phyloP scores from a whole-genome alignment of 2,329 filamentous ascomycete genomes.

The Paradendryphiella salina region DNA sequence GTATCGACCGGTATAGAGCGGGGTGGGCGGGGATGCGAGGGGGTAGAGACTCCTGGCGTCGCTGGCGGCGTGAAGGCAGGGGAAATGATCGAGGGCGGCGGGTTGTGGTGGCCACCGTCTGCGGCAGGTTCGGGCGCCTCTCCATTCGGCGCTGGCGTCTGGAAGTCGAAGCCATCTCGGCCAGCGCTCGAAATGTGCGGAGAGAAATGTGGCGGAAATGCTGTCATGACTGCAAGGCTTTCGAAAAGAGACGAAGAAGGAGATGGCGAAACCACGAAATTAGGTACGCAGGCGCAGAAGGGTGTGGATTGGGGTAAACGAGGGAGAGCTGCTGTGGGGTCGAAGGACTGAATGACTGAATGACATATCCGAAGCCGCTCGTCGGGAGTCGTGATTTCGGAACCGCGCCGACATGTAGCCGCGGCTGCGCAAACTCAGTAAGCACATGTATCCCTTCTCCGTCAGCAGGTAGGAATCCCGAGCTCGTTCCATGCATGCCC shows the following conservation, averaged over 20 bases:
- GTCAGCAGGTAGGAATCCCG: constrained; percentile 27
- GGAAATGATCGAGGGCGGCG: constrained; percentile 52
- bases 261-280: background rate
- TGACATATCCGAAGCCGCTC: constrained; percentile 21
- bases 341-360: constrained; percentile 6
- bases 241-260: background rate
- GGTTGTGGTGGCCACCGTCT: constrained; percentile 17
- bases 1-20: constrained; percentile 51
- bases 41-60: constrained; percentile 40
- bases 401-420: constrained; percentile 24
- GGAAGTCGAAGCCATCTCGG: constrained; percentile 47
- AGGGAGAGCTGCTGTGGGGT: constrained; percentile 8
- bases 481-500: background rate
- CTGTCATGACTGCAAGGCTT: constrained; percentile 50
- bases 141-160: constrained; percentile 18
- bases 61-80: constrained; percentile 52
- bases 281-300: background rate
- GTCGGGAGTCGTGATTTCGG: constrained; percentile 6
- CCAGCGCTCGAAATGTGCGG: constrained; percentile 54
- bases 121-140: constrained; percentile 22
- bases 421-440: constrained; percentile 10
- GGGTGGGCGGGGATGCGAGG: constrained; percentile 41
- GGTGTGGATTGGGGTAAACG: background rate
- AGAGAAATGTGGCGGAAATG: constrained; percentile 58
- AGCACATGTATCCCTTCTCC: constrained; percentile 1